These are phyloP conservation scores for Pelargonium cotyledonis DNA, from an alignment of 441 rosid genomes.

Conservation along the genomic window DNA sequence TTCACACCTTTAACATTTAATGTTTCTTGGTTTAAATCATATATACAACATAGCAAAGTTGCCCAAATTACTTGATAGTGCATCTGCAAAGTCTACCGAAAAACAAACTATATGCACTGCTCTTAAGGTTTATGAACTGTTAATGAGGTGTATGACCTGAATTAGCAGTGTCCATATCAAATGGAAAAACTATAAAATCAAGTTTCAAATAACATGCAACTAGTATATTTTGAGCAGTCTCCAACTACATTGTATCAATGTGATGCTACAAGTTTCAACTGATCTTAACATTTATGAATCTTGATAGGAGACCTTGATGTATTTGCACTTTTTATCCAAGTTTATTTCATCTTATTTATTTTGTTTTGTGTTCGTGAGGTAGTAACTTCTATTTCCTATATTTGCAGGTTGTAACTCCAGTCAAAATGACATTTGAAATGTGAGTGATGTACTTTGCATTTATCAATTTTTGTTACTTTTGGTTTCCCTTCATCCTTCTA, in stretches of 20 bases:
- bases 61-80: not conserved
- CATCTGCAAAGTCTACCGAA: not conserved
- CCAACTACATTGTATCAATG: too few relatives aligned
- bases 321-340: not conserved
- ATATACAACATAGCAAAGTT: not conserved
- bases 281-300: not conserved
- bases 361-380: not conserved
- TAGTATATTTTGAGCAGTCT: too few relatives aligned
- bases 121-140: not conserved
- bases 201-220: not conserved
- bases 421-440: slow-evolving; percentile 98
- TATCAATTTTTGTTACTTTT: not conserved
- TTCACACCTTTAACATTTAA: not conserved
- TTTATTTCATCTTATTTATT: not conserved
- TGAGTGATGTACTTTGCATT: slow-evolving; percentile 33
- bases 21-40: not conserved
- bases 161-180: not conserved
- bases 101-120: not conserved
- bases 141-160: not conserved
- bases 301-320: not conserved
- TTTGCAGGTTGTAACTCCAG: slow-evolving; percentile 87
- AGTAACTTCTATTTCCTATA: slow-evolving; percentile 13
- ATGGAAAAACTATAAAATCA: not conserved
- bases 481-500: slow-evolving; percentile 7
- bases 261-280: not conserved